Conservation (phyloP, 202 grass and related monocot genomes). For the Saccharum hybrid region DNA sequence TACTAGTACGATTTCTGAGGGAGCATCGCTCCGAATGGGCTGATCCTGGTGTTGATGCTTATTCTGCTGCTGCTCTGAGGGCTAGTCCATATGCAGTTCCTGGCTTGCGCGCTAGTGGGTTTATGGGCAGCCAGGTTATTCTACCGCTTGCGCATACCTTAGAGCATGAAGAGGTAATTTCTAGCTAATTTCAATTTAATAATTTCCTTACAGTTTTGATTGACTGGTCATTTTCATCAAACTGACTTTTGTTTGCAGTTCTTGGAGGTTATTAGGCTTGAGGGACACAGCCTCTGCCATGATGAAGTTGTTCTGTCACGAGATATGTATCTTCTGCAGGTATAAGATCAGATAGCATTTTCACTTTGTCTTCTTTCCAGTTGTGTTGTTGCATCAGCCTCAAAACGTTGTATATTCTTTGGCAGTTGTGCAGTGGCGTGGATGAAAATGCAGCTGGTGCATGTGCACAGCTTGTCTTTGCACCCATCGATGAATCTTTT, state of each 20-base stretch:
- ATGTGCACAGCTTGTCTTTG: conserved; percentile 92
- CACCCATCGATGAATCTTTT: conserved; percentile 96
- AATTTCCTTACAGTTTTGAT: not conserved
- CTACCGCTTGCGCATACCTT: conserved; percentile 90
- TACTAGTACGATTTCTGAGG: conserved; percentile 90
- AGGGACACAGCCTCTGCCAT: conserved; percentile 85
- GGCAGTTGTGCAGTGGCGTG: conserved; percentile 85
- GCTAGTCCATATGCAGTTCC: conserved; percentile 76
- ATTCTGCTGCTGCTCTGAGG: conserved; percentile 79
- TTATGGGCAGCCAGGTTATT: conserved; percentile 91
- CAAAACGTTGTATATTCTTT: conserved; percentile 12
- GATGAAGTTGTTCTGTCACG: conserved; percentile 84
- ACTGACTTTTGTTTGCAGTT: conserved; percentile 57
- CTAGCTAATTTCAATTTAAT: conserved; percentile 10
- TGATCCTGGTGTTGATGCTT: conserved; percentile 86
- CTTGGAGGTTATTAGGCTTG: conserved; percentile 90
- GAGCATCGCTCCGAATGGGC: conserved; percentile 98
- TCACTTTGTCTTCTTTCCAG: not conserved
- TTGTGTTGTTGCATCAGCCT: conserved; percentile 5
- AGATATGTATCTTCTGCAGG: conserved; percentile 94
- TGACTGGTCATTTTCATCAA: not conserved
- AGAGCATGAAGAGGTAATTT: conserved; percentile 94
- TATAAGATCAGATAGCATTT: conserved; percentile 29
- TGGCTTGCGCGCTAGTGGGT: conserved; percentile 61
- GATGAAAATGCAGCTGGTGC: conserved; percentile 87